Evolutionary conservation across 495 filamentous ascomycete genomes (phyloP).

Genomic region (Lasiosphaeria ovina): DNA sequence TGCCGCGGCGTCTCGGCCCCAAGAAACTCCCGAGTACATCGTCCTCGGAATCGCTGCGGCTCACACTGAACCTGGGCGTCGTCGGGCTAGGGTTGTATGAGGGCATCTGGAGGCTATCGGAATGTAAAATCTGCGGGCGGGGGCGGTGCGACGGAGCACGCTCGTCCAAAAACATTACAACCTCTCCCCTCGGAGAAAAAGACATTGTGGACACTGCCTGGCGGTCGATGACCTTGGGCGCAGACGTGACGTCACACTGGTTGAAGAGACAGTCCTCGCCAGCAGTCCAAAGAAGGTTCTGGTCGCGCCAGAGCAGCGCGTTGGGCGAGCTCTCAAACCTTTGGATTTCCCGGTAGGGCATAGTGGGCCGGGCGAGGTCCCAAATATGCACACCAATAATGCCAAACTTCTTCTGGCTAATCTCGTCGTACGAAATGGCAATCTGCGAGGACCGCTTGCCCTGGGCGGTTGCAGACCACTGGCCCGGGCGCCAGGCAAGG

Average conservation of each 20-base stretch:
- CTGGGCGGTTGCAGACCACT: slow-evolving; percentile 65
- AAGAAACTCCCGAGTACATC: slow-evolving; percentile 61
- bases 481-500: slow-evolving; percentile 83
- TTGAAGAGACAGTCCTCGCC: slow-evolving; percentile 79
- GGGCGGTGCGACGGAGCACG: slow-evolving; percentile 38
- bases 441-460: slow-evolving; percentile 59
- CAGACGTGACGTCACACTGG: slow-evolving; percentile 84
- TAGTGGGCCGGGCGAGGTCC: slow-evolving; percentile 83
- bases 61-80: slow-evolving; percentile 50
- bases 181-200: slow-evolving; percentile 60
- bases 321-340: slow-evolving; percentile 67
- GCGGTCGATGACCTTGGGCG: slow-evolving; percentile 74
- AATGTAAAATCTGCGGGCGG: slow-evolving; percentile 32
- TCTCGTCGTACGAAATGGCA: slow-evolving; percentile 52
- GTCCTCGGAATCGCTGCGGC: slow-evolving; percentile 67
- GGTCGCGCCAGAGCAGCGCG: slow-evolving; percentile 85
- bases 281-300: slow-evolving; percentile 88
- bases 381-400: slow-evolving; percentile 79
- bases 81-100: slow-evolving; percentile 45
- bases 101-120: slow-evolving; percentile 27
- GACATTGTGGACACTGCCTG: slow-evolving; percentile 61
- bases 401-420: slow-evolving; percentile 49
- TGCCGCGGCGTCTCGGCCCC: slow-evolving; percentile 44
- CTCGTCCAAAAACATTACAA: slow-evolving; percentile 56
- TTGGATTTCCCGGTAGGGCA: slow-evolving; percentile 84